These are phyloP conservation scores for Erysimum cheiranthoides DNA, from an alignment of 345 rosid genomes.

Conservation along the genomic window DNA sequence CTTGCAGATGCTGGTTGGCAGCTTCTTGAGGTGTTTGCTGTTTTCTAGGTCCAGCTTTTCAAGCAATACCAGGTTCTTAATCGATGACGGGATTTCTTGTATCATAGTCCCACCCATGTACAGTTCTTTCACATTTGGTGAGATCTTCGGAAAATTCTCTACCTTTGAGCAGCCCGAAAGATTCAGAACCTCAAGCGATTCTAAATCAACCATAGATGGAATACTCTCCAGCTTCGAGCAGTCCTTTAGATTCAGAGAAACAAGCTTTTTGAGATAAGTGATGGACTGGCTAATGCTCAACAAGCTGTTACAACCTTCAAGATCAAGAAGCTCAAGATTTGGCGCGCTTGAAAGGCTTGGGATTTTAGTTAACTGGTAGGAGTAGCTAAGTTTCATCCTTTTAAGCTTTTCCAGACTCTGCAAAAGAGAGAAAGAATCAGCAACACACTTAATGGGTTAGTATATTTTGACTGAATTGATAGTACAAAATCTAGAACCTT, in stretches of 20 bases:
- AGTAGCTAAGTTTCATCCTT: conserved; percentile 38
- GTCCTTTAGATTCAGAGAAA: conserved; percentile 37
- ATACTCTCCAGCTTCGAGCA: conserved; percentile 37
- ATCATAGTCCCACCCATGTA: conserved; percentile 40
- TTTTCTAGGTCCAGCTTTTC: conserved; percentile 41
- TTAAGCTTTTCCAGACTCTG: conserved; percentile 36
- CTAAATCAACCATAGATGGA: conserved; percentile 29
- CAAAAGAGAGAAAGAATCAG: conserved; percentile 6
- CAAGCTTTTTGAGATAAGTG: conserved; percentile 24
- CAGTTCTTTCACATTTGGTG: conserved; percentile 39
- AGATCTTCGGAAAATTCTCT: conserved; percentile 32
- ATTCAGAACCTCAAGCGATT: conserved; percentile 38
- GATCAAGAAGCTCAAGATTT: conserved; percentile 41
- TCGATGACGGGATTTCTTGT: conserved; percentile 36
- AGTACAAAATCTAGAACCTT: not conserved
- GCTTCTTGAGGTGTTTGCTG: conserved; percentile 10
- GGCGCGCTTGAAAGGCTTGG: conserved; percentile 41
- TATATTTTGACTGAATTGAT: conserved; percentile 9
- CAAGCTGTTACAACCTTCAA: conserved; percentile 41
- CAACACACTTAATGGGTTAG: not conserved
- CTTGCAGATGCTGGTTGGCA: conserved; percentile 40
- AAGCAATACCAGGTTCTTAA: conserved; percentile 35
- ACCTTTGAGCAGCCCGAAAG: conserved; percentile 39
- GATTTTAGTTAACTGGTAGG: conserved; percentile 19
- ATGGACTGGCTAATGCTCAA: conserved; percentile 36